phyloP scores from a whole-genome alignment of 1,284 basidiomycete genomes.

The Pseudozyma pruni region DNA sequence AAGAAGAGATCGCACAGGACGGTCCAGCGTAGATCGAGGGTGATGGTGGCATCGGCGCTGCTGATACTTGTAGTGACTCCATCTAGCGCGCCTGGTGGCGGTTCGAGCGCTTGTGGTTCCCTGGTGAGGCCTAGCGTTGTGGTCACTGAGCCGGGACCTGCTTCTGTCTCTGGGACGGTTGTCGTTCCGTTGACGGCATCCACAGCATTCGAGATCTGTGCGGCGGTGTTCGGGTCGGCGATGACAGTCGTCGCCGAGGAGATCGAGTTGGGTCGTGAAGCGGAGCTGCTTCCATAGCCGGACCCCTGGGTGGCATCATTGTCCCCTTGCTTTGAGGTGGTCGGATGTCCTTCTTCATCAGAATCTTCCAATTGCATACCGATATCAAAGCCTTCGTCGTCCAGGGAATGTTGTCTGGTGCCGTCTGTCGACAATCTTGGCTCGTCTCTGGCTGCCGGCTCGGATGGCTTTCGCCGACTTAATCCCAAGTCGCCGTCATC shows the following conservation, averaged over 20 bases:
- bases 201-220: conserved; percentile 46
- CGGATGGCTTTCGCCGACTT: neutral
- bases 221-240: conserved; percentile 63
- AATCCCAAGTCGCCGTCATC: conserved; percentile 45
- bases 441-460: neutral
- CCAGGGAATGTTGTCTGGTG: neutral
- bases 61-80: conserved; percentile 66
- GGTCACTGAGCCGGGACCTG: conserved; percentile 25
- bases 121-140: conserved; percentile 54
- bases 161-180: conserved; percentile 12
- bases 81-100: conserved; percentile 58
- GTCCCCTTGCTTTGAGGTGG: neutral
- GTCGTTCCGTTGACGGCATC: conserved; percentile 20
- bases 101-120: conserved; percentile 53
- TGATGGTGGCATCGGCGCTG: conserved; percentile 62
- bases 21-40: conserved; percentile 67
- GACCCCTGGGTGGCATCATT: neutral
- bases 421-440: neutral
- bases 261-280: conserved; percentile 5
- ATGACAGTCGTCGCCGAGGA: conserved; percentile 19
- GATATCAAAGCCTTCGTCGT: conserved; percentile 29
- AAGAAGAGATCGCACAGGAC: conserved; percentile 67
- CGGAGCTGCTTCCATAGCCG: no score
- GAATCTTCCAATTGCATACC: conserved; percentile 29
- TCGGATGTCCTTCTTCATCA: neutral